Evolutionary conservation across 345 rosid genomes (phyloP), one percentile per base, ranked within the genome.

Genomic region (Melaleuca quinquenervia): DNA sequence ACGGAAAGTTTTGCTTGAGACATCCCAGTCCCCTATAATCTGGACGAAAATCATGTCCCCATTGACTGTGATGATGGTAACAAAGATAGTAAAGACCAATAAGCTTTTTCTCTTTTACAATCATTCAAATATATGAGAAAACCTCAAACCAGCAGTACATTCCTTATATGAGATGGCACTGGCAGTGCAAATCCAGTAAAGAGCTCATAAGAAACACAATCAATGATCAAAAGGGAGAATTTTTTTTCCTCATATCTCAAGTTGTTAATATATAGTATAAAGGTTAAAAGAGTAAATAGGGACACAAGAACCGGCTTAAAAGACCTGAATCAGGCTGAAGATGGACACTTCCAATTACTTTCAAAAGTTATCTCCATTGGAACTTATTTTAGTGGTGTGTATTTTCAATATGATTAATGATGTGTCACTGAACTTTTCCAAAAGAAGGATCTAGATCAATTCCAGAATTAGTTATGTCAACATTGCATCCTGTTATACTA

Each of bases 31-130:
- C 93, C 87, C 97, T 91, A 89, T 95, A 97, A 85, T 96, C 98
- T 87, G 98, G 99, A 78, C 97, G 95, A 84, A 96, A 97, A 90
- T 96, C 97, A 86, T 93, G 99, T 78, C 99, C 98, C 99, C 98
- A 96, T 88, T 96, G 99, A 88, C 98, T 96, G 92, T 36, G 52
- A 88, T 86, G 84, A 87, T 44, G 60, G 48, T 48, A 74, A 74
- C 83, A 50, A n/a, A 24, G 29, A 45, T 48, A 24, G 52, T 21
- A 24, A 45, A 20, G 12, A 24, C 45, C 32, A 50, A 55, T 48
- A 41, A 29, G 52, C n/a, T 41, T 55, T 55, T 55, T 24, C 62
- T 55, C 14, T 0, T 55, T 55, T 41, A 41, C 41, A 55, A 24
- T 55, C 62, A 84, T 55, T 76, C 83, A 76, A 32, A 50, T 60